A percentile compares a stretch with the other conserved stretches of the same genome.
These are phyloP conservation scores for Ehretia macrophylla DNA, from an alignment of 257 asterid species.

Conservation along the genomic window DNA sequence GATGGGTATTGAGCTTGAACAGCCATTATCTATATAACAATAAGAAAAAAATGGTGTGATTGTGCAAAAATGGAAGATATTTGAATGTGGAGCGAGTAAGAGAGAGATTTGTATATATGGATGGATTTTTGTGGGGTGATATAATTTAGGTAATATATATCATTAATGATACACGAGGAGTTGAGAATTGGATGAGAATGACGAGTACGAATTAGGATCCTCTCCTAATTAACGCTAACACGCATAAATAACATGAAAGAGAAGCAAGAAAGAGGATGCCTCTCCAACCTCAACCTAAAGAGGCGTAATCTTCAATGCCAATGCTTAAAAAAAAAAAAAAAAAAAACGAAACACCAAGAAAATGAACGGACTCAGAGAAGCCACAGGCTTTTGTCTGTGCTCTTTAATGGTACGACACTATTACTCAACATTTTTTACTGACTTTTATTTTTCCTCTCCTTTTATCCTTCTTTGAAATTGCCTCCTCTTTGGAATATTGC, in stretches of 20 bases:
- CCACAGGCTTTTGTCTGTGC: not conserved
- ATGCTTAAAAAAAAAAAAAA: not conserved
- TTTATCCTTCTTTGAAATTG: not conserved
- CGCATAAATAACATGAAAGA: too few species aligned
- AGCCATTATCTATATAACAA: constrained; percentile 21
- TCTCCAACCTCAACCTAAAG: too few species aligned
- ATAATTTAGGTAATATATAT: not conserved
- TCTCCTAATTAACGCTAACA: too few species aligned
- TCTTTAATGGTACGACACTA: not conserved
- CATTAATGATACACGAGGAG: too few species aligned
- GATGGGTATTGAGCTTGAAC: constrained; percentile 55
- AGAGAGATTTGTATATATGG: too few species aligned
- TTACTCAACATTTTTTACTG: not conserved
- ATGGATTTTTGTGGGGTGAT: not conserved
- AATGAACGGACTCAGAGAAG: too few species aligned
- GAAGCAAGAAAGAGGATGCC: not conserved
- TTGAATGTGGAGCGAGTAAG: not conserved
- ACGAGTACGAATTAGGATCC: too few species aligned
- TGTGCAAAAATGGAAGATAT: not conserved
- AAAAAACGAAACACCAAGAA: not conserved
- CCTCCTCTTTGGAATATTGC: not conserved
- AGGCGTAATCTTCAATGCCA: constrained; percentile 18
- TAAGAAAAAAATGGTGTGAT: not conserved
- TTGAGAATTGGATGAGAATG: not conserved
- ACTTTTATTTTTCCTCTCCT: too few species aligned